A percentile compares a stretch with the other conserved stretches of the same genome.
phyloP scores from a whole-genome alignment of 1,284 basidiomycete species.

The Marasmius sp. region DNA sequence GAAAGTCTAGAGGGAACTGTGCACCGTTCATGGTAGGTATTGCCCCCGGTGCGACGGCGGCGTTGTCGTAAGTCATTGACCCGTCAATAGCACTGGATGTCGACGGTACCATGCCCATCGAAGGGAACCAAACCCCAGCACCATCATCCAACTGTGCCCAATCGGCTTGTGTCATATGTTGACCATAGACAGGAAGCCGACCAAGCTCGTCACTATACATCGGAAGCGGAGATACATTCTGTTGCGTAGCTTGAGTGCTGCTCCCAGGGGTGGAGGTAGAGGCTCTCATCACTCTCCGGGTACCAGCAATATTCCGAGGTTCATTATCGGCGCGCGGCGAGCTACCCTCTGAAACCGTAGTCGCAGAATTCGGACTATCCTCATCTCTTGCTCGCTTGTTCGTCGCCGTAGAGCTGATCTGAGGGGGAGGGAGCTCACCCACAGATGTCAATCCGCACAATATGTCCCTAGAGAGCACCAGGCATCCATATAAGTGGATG shows the following conservation, averaged over 20 bases:
- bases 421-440: conserved; percentile 63
- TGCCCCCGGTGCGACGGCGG: not conserved
- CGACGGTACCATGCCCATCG: not conserved
- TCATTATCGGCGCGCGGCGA: not conserved
- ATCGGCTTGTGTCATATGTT: not conserved
- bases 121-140: not conserved
- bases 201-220: conserved; percentile 1
- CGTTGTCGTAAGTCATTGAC: not conserved
- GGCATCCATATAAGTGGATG: not conserved
- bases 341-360: conserved; percentile 16
- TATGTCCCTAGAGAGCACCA: conserved; percentile 51
- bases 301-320: conserved; percentile 27
- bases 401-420: conserved; percentile 42
- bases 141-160: not conserved
- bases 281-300: conserved; percentile 9
- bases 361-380: conserved; percentile 36
- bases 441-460: conserved; percentile 66
- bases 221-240: conserved; percentile 19
- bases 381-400: conserved; percentile 65
- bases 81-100: no score
- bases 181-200: not conserved
- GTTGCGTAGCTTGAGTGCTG: conserved; percentile 6
- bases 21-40: not conserved
- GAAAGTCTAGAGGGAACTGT: not conserved
- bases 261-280: not conserved